phyloP scores from a whole-genome alignment of 192 early-diverging fungal genomes.

The Coemansia sp. region DNA sequence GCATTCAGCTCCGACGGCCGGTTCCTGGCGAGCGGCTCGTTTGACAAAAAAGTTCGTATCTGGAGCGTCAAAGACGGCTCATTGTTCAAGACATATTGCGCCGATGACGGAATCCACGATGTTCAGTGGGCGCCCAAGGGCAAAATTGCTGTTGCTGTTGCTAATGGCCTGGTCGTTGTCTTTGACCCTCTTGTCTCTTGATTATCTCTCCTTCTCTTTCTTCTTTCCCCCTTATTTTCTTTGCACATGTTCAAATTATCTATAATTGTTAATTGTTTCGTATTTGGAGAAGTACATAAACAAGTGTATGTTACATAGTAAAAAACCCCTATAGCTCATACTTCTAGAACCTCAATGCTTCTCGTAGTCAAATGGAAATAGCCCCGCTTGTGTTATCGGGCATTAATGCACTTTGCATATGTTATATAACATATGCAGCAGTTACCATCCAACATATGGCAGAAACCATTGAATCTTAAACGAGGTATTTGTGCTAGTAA shows the following conservation, averaged over 20 bases:
- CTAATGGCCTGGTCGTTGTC: constrained; percentile 36
- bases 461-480: too few species aligned
- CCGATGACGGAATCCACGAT: constrained; percentile 53
- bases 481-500: too few species aligned
- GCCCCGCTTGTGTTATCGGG: too few species aligned
- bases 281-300: too few species aligned
- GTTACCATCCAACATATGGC: too few species aligned
- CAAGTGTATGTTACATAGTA: too few species aligned
- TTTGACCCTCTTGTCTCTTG: constrained; percentile 33
- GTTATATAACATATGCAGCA: too few species aligned
- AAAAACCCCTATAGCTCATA: too few species aligned
- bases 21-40: constrained; percentile 72
- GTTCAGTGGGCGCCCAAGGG: constrained; percentile 53
- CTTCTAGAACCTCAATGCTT: too few species aligned
- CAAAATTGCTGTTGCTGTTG: constrained; percentile 39
- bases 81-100: constrained; percentile 35
- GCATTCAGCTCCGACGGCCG: constrained; percentile 77
- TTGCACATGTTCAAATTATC: neutral
- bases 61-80: constrained; percentile 61
- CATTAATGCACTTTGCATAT: too few species aligned
- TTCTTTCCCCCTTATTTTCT: neutral
- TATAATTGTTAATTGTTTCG: too few species aligned
- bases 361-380: too few species aligned
- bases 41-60: constrained; percentile 77
- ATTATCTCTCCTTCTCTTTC: neutral